phyloP scores from a whole-genome alignment of 208 protist genomes.

The Acanthamoeba royreba region DNA sequence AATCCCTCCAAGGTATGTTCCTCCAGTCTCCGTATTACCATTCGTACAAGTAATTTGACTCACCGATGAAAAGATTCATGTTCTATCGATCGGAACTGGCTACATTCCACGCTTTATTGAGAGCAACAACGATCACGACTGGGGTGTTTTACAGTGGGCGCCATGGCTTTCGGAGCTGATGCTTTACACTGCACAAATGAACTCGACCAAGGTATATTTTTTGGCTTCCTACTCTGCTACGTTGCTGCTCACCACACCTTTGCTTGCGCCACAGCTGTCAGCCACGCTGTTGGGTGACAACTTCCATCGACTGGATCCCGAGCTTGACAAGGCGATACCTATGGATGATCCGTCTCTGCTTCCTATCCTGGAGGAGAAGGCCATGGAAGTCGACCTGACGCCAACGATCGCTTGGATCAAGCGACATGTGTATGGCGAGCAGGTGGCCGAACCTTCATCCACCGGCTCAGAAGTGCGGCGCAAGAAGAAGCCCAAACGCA shows the following conservation, averaged over 20 bases:
- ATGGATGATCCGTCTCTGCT: not conserved
- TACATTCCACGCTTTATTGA: not conserved
- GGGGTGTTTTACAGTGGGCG: constrained; percentile 26
- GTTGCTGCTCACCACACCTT: not conserved
- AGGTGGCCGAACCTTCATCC: not conserved
- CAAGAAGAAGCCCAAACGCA: not conserved
- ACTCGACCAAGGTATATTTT: not conserved
- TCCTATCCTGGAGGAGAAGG: not conserved
- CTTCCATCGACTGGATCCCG: not conserved
- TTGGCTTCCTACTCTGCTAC: not conserved
- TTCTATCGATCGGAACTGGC: constrained; percentile 20
- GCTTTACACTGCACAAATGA: not conserved
- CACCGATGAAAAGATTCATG: not conserved
- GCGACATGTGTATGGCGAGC: constrained; percentile 33
- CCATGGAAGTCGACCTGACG: not conserved
- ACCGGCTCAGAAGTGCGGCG: not conserved
- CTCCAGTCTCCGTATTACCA: not conserved
- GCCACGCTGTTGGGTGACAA: not conserved
- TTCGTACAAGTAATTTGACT: not conserved
- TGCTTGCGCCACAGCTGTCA: not conserved
- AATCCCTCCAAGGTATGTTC: not conserved
- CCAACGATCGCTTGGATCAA: constrained; percentile 36
- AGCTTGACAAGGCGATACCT: not conserved
- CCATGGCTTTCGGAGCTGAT: constrained; percentile 33
- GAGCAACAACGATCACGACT: constrained; percentile 28